Evolutionary conservation across 2,329 filamentous ascomycete species (phyloP), one percentile per base, ranked within the genome.

Genomic region (Penicillium rolfsii): DNA sequence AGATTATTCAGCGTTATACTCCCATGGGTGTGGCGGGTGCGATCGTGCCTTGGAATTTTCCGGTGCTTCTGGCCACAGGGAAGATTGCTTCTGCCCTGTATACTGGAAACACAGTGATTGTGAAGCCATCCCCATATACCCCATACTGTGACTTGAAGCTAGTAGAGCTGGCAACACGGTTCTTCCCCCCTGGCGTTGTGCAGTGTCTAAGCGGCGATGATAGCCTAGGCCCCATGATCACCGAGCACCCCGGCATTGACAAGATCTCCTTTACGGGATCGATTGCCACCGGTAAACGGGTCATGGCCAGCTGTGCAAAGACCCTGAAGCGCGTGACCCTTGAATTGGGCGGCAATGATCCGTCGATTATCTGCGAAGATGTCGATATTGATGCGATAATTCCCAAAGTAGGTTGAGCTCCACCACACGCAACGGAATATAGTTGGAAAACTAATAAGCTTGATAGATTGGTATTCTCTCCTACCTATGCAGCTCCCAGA

Each of bases 181-280:
- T 82, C 52, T 78, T 87, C 28, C 85, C 85, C 0, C 79, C 82
- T 0, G 85, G 84, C n/a, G 83, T 87, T 11, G 69, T 87, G 19
- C 84, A 87, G 66, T 81, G 77, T 3, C 66, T 87, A 40, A 84
- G 81, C 67, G 84, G 84, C 33, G 83, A 82, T 54, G 83, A 84
- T 14, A 79, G 81, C 5, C 74, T 87, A 11, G 85, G 85, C 12
- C 82, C 83, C 0, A 69, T 75, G 70, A 80, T 87, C 72, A 84
- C 83, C 0, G 73, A 78, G n/a, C 85, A 87, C 67, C 76, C 77
- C 1, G 81, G 78, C 12, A 82, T 87, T 67, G 78, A 81, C 57
- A 86, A 86, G 73, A 83, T 87, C 69, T 82, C 77, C 60, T 87
- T 87, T 69, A 87, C 85, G 0, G 85, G 85, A 2, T 85, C 84